Evolutionary conservation across 2,329 filamentous ascomycete species (phyloP).

Genomic region (Trichoderma semiorbis): DNA sequence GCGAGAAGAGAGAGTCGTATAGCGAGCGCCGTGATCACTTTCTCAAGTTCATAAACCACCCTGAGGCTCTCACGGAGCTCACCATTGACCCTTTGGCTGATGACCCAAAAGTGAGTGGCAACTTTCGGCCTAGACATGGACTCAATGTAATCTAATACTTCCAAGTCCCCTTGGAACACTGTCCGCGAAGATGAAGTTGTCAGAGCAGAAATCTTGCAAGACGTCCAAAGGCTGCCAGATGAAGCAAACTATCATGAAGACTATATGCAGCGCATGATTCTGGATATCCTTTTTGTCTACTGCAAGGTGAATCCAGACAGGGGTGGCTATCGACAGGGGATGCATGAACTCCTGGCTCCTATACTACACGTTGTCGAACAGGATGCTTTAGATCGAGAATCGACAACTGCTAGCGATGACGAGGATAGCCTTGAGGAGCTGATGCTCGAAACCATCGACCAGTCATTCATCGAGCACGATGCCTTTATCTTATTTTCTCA

Average conservation of each 20-base stretch:
- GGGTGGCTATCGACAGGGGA: conserved; percentile 92
- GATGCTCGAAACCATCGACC: conserved; percentile 62
- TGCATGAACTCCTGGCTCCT: conserved; percentile 93
- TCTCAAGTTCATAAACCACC: conserved; percentile 77
- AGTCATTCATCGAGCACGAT: conserved; percentile 80
- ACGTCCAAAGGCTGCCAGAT: conserved; percentile 90
- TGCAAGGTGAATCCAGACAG: conserved; percentile 86
- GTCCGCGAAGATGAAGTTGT: conserved; percentile 79
- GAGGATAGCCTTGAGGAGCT: conserved; percentile 50
- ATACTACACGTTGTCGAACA: conserved; percentile 79
- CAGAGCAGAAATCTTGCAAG: conserved; percentile 85
- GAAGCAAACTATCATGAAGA: conserved; percentile 84
- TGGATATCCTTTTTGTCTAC: conserved; percentile 90
- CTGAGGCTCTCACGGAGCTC: conserved; percentile 69
- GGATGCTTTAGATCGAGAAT: conserved; percentile 65
- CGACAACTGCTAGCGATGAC: conserved; percentile 28
- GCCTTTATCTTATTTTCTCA: conserved; percentile 80
- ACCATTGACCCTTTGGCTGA: conserved; percentile 82
- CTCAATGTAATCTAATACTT: neutral
- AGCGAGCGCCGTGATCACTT: conserved; percentile 68
- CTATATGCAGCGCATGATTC: conserved; percentile 72
- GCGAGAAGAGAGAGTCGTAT: conserved; percentile 72
- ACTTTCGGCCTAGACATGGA: conserved; percentile 18
- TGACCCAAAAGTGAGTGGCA: conserved; percentile 54
- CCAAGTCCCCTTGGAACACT: conserved; percentile 85